Conservation (phyloP, 257 asterid genomes). For the Ophiorrhiza pumila region DNA sequence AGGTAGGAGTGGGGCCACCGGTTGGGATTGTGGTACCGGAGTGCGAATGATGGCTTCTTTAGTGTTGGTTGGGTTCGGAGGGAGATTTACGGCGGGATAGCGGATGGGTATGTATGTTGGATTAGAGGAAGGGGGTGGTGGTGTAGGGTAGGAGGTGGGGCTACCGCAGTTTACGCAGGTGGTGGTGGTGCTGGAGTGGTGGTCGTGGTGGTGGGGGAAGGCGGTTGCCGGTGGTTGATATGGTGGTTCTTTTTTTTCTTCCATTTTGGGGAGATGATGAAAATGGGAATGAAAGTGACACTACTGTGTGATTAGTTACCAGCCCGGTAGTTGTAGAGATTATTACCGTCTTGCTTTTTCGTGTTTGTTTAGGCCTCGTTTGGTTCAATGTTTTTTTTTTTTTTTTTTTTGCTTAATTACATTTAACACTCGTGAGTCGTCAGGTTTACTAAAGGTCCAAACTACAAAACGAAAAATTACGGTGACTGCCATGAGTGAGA, state of each 20-base stretch:
- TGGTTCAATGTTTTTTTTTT: too few species aligned
- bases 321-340: too few species aligned
- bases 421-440: too few species aligned
- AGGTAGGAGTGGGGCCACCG: constrained; percentile 40
- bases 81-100: constrained; percentile 79
- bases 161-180: constrained; percentile 75
- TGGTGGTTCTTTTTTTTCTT: background rate
- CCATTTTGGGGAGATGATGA: background rate
- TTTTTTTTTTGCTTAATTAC: too few species aligned
- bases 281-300: background rate
- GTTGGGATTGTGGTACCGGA: constrained; percentile 79
- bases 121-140: constrained; percentile 63
- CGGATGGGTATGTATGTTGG: constrained; percentile 89
- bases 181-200: constrained; percentile 15
- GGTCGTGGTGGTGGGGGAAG: constrained; percentile 22
- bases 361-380: too few species aligned
- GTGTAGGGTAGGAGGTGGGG: constrained; percentile 50
- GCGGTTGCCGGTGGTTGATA: constrained; percentile 16
- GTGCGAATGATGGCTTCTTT: constrained; percentile 76
- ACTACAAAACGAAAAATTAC: too few species aligned
- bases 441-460: too few species aligned
- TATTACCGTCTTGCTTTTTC: too few species aligned
- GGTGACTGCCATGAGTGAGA: too few species aligned
- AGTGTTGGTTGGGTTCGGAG: constrained; percentile 56
- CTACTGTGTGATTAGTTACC: too few species aligned